These are phyloP conservation scores for Malassezia psittaci DNA, from an alignment of 1,284 basidiomycete species.

Conservation along the genomic window DNA sequence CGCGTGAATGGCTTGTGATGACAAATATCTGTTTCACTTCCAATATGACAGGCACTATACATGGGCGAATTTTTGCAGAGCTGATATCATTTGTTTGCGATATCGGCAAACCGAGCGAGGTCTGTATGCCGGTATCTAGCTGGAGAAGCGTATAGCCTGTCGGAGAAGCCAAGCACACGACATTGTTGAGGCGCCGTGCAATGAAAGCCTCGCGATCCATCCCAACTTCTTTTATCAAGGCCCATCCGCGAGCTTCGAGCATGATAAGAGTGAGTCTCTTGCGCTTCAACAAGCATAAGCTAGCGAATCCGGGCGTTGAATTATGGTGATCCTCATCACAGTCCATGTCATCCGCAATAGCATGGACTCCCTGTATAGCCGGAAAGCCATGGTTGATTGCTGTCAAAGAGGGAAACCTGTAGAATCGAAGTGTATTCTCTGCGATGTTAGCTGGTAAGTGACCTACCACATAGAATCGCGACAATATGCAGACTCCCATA, in stretches of 20 bases:
- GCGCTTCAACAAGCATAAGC: conserved; percentile 36
- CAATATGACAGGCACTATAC: conserved; percentile 34
- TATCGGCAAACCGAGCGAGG: conserved; percentile 41
- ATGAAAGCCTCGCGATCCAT: conserved; percentile 38
- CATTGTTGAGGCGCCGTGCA: conserved; percentile 30
- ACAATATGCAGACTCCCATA: conserved; percentile 3
- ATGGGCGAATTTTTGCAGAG: conserved; percentile 35
- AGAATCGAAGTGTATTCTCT: conserved; percentile 22
- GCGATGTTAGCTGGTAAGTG: background rate
- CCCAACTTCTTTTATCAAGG: conserved; percentile 31
- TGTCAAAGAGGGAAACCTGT: conserved; percentile 14
- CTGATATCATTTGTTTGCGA: conserved; percentile 34
- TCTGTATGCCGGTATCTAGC: conserved; percentile 24
- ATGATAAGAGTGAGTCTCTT: conserved; percentile 33
- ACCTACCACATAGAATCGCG: conserved; percentile 17
- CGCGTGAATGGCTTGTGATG: conserved; percentile 38
- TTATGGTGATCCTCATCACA: background rate
- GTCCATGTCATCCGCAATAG: conserved; percentile 21
- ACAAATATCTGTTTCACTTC: conserved; percentile 22
- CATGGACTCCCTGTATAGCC: conserved; percentile 19
- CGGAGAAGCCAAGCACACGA: conserved; percentile 38
- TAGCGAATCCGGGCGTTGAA: conserved; percentile 16
- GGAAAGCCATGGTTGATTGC: conserved; percentile 9
- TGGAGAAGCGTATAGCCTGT: conserved; percentile 38
- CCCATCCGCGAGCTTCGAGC: conserved; percentile 24